phyloP scores from a whole-genome alignment of 2,329 filamentous ascomycete species.

The Calonectria leucothoes region DNA sequence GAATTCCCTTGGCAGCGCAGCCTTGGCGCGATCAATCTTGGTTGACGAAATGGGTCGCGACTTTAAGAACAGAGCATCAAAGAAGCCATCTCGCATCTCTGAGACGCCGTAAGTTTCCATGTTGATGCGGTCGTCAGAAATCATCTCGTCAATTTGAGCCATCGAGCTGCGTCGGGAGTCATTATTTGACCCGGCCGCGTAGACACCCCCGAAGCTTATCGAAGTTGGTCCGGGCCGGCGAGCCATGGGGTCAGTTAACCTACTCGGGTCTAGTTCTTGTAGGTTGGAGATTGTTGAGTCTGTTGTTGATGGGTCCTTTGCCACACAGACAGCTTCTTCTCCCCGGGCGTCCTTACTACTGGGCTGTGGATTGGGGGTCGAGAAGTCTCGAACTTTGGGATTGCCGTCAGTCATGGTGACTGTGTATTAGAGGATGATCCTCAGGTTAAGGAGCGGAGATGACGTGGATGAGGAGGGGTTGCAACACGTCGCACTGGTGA shows the following conservation, averaged over 20 bases:
- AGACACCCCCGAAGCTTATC: slow-evolving; percentile 15
- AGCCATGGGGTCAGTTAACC: slow-evolving; percentile 29
- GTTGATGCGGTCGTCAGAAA: slow-evolving; percentile 48
- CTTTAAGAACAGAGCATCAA: slow-evolving; percentile 60
- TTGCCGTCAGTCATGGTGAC: background rate
- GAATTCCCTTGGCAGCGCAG: slow-evolving; percentile 60
- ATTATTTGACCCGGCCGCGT: slow-evolving; percentile 32
- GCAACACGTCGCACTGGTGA: background rate
- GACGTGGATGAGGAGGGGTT: background rate
- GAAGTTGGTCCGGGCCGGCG: slow-evolving; percentile 6
- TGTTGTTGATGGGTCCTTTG: slow-evolving; percentile 19
- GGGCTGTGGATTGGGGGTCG: background rate
- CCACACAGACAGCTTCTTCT: slow-evolving; percentile 5
- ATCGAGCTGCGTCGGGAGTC: slow-evolving; percentile 44
- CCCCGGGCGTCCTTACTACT: background rate
- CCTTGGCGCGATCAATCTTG: slow-evolving; percentile 53
- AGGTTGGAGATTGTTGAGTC: slow-evolving; percentile 2
- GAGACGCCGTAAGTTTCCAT: slow-evolving; percentile 55
- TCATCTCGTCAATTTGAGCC: slow-evolving; percentile 48
- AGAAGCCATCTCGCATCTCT: slow-evolving; percentile 60
- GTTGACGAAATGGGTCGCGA: slow-evolving; percentile 48
- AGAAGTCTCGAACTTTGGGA: slow-evolving; percentile 11
- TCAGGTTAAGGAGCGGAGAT: background rate
- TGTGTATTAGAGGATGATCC: background rate
- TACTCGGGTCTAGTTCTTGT: slow-evolving; percentile 34